Evolutionary conservation across 176 grass and related monocot genomes (phyloP), one percentile per base, ranked within the genome.

Genomic region (Tillandsia leiboldiana): DNA sequence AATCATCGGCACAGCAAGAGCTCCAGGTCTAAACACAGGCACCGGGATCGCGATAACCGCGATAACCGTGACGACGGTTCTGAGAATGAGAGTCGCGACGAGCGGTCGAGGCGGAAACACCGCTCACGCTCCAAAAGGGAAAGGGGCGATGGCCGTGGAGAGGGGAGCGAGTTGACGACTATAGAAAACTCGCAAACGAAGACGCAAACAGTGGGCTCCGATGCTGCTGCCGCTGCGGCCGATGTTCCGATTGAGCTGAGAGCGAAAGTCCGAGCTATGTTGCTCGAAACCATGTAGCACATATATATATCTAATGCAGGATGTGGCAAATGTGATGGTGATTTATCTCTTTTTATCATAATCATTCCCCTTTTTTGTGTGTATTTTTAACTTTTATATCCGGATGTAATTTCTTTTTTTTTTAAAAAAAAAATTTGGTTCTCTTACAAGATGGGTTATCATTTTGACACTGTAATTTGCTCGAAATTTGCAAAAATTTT

Each of bases 261-360:
- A 72, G 86, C 86, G 17, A 97, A 92, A 85, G 83, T 90, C 49
- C 86, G 84, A 81, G 86, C 89, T 0, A 97, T 97, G 94, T 65
- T 97, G 42, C 59, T 83, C 11, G 77, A 92, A 70, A 90, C 81
- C 13, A 11, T 90, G 70, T 97, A 85, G 65, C 11, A 61, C 33
- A 42, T 42, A 42, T 42, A 42, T 7, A 20, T 42, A 42, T 6
- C 20, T 20, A 20, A 42, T 7, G 3, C 33, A 4, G 4, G 5
- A 42, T 42, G 4, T 6, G 33, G 33, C 33, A 42, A 42, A 42
- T 42, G 33, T 42, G 33, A 42, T 42, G 33, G 0, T 42, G 33
- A 42, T 42, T 4, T 42, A 42, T 42, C 33, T 1, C 6, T 5
- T 42, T 42, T 42, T 42, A 42, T 42, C 33, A 42, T 6, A 42